Percentiles rank a stretch among this genome's conserved stretches.
These are phyloP conservation scores for Lagerstroemia speciosa DNA, from an alignment of 345 rosid genomes.

Conservation along the genomic window DNA sequence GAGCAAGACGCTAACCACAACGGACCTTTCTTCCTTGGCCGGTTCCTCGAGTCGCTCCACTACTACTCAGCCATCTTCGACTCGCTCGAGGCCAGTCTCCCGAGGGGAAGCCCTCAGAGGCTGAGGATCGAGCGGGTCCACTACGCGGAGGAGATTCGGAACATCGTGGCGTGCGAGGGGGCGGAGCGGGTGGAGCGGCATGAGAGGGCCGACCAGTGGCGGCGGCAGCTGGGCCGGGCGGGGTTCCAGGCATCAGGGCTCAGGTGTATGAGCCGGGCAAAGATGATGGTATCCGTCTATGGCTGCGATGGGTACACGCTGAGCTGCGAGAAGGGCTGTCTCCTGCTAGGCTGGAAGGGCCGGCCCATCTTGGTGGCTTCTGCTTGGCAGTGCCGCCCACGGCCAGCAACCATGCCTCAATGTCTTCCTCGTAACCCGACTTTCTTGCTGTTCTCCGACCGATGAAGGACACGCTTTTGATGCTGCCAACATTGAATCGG, in stretches of 20 bases:
- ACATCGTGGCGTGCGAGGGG: slow-evolving; percentile 50
- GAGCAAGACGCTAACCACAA: slow-evolving; percentile 71
- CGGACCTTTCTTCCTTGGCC: slow-evolving; percentile 60
- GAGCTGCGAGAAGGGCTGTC: slow-evolving; percentile 42
- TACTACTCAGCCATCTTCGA: slow-evolving; percentile 59
- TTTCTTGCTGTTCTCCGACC: neutral
- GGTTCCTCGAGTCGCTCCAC: slow-evolving; percentile 63
- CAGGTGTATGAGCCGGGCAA: slow-evolving; percentile 46
- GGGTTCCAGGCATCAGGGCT: slow-evolving; percentile 45
- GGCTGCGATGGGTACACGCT: slow-evolving; percentile 54
- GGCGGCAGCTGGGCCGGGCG: slow-evolving; percentile 59
- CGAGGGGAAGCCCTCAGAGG: slow-evolving; percentile 37
- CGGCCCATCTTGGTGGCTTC: slow-evolving; percentile 60
- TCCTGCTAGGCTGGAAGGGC: slow-evolving; percentile 59
- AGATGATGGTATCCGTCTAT: slow-evolving; percentile 49
- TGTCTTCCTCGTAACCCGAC: neutral
- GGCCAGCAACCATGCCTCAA: neutral
- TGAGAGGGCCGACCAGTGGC: slow-evolving; percentile 60
- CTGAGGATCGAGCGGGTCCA: slow-evolving; percentile 46
- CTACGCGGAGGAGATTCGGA: slow-evolving; percentile 49
- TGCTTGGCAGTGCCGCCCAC: slow-evolving; percentile 47
- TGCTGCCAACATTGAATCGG: neutral
- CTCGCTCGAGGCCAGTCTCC: slow-evolving; percentile 50
- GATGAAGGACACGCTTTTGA: neutral
- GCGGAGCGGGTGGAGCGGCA: slow-evolving; percentile 43